Base-by-base conservation (phyloP, 441 rosid species). In the Populus hybrid region DNA sequence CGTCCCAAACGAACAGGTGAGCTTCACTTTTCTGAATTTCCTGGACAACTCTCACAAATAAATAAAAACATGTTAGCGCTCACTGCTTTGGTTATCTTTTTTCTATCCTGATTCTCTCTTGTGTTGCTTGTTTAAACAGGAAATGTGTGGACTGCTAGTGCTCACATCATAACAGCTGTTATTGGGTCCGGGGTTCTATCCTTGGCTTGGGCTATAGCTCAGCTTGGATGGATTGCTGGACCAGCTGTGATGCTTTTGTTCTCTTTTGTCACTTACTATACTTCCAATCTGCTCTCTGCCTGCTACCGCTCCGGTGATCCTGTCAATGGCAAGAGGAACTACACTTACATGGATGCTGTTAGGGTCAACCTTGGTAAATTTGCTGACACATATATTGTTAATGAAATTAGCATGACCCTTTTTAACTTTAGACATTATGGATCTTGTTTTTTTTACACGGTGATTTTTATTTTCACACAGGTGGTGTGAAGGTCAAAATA, bases 141-240 rank as follows among this genome's bases (percentile, higher is more conserved):
- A 53, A 90, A 87, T 50, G 79, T 88, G 14, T 94, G 97, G 95
- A 94, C 97, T 3, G 93, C 95, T 8, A 91, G 95, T 77, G 94
- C 98, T 0, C 98, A 94, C 79, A 86, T 94, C 8, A 91, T 94
- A 70, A 94, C 95, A 68, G 98, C 95, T 0, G 97, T 92, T 76
- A 94, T 94, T 24, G 98, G 98, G 11, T 94, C 98, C 0, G 98
- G 97, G 10, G 97, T 94, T 8, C 77, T 94, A 74, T 94, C 98
- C 7, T 76, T 94, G 70, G 96, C 98, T 1, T 92, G 92, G 93
- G 94, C 98, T 20, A 87, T 86, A 9, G 98, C 92, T 10, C 98
- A 94, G 80, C 90, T 94, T 11, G 98, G 98, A 65, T 94, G 98
- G 98, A n/a, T 94, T 11, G 97, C 97, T 5, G 98, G 97, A 42